Conservation (phyloP, 768 basidiomycete genomes). For the Omphalotus guepiniiformis region DNA sequence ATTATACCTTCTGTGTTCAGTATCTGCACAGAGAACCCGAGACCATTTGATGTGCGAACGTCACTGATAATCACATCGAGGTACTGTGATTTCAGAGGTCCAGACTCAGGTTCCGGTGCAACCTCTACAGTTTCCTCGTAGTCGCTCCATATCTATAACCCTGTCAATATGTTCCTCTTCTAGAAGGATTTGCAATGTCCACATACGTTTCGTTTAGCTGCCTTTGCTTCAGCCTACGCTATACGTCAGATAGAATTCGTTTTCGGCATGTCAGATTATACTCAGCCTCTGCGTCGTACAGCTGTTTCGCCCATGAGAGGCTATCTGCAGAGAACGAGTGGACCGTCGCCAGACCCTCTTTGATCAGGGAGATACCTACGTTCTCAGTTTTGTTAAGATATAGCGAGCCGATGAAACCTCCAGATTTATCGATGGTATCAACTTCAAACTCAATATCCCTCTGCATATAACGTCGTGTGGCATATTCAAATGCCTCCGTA, state of each 20-base stretch:
- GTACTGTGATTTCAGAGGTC: slow-evolving; percentile 75
- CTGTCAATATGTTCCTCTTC: neutral
- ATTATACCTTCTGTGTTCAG: slow-evolving; percentile 79
- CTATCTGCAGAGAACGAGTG: slow-evolving; percentile 86
- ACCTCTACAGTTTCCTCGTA: slow-evolving; percentile 72
- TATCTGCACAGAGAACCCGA: slow-evolving; percentile 90
- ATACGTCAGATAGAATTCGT: neutral
- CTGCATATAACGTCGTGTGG: slow-evolving; percentile 82
- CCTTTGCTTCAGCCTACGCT: slow-evolving; percentile 73
- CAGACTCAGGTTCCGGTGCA: slow-evolving; percentile 39
- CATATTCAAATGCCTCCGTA: slow-evolving; percentile 74
- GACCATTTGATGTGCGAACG: slow-evolving; percentile 66
- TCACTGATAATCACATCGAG: slow-evolving; percentile 92
- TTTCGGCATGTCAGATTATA: neutral
- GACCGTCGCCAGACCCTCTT: slow-evolving; percentile 85
- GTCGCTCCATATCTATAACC: slow-evolving; percentile 75
- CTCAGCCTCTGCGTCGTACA: slow-evolving; percentile 79
- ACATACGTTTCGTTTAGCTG: slow-evolving; percentile 70
- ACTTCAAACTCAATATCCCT: slow-evolving; percentile 93
- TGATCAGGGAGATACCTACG: slow-evolving; percentile 75
- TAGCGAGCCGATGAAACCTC: slow-evolving; percentile 90
- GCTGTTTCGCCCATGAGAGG: slow-evolving; percentile 72
- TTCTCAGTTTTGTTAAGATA: slow-evolving; percentile 86
- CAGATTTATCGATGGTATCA: slow-evolving; percentile 87
- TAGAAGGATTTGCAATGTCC: neutral